Conservation (phyloP, 2,329 filamentous ascomycete genomes). For the Verticillium klebahnii region DNA sequence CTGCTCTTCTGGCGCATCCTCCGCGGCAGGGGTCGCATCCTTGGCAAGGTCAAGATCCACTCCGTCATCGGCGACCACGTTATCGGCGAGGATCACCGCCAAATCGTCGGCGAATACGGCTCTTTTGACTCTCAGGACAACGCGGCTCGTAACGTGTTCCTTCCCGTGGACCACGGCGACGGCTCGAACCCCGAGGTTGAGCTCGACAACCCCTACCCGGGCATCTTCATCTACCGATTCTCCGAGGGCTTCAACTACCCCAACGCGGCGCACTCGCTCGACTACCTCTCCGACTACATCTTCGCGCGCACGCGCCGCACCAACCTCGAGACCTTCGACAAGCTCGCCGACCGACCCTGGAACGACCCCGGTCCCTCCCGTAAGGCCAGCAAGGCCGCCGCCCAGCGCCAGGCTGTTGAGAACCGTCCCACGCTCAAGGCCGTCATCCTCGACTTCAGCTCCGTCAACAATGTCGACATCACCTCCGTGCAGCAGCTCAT, state of each 20-base stretch:
- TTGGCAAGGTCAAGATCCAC: slow-evolving; percentile 79
- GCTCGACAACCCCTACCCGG: slow-evolving; percentile 79
- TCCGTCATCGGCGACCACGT: slow-evolving; percentile 76
- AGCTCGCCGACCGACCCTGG: slow-evolving; percentile 81
- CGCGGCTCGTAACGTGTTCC: slow-evolving; percentile 70
- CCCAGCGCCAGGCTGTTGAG: slow-evolving; percentile 31
- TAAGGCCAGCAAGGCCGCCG: slow-evolving; percentile 38
- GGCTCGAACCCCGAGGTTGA: slow-evolving; percentile 83
- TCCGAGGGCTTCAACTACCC: slow-evolving; percentile 95
- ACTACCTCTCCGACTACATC: slow-evolving; percentile 67
- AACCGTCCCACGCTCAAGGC: slow-evolving; percentile 71
- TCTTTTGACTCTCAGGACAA: slow-evolving; percentile 43
- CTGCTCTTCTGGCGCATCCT: slow-evolving; percentile 80
- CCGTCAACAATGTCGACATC: slow-evolving; percentile 90
- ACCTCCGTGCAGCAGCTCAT: slow-evolving; percentile 91
- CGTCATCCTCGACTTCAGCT: slow-evolving; percentile 90
- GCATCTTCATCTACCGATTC: slow-evolving; percentile 94
- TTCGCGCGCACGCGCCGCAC: slow-evolving; percentile 72
- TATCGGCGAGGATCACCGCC: slow-evolving; percentile 53
- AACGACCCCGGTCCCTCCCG: slow-evolving; percentile 77
- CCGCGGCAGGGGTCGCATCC: slow-evolving; percentile 76
- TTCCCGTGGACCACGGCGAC: slow-evolving; percentile 83
- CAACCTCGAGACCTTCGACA: slow-evolving; percentile 59
- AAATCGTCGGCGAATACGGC: slow-evolving; percentile 48
- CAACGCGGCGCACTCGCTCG: slow-evolving; percentile 84